Base-by-base conservation (phyloP, 2,329 filamentous ascomycete species). In the Shiraia sp. region DNA sequence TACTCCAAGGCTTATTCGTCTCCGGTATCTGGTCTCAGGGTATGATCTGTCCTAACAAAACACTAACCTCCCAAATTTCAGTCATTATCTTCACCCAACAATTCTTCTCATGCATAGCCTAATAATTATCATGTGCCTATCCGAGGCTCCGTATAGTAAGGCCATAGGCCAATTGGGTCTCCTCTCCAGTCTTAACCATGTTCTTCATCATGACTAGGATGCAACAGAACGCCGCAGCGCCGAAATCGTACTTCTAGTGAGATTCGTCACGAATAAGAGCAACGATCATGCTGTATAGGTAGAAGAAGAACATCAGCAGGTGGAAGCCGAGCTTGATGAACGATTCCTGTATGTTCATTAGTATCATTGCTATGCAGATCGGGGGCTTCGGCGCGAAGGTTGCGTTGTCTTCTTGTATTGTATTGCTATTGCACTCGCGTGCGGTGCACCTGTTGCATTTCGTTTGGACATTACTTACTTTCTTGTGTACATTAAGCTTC, bases 231-330 rank as follows among this genome's bases (percentile, higher is more conserved):
- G 38, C 14, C 32, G 46, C 26, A 15, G 27, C 13, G 19, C 39
- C 28, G 14, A 25, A 3, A 32, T 10, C 61, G 65, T 61, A 68
- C 49, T 40, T 63, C 68, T 58, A 95, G 74, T 90, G 82, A 47
- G 87, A 83, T 76, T 99, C 93, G 73, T 97, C 93, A 67, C 87
- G 86, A 78, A 99, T 99, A 51, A 99, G 81, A 56, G 93, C 92
- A 53, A 96, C 92, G 61, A 93, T 93, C 88, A 93, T 95, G 85
- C 88, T 95, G 82, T 96, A 96, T 42, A 99, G 87, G 77, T 99
- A 99, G 83, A 97, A 99, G 85, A 99, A 99, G 83, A 99, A 99
- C 90, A 99, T 96, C 76, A 99, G 73, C 47, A 99, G 79, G 74
- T 99, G 93, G 81, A 99, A 99, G 42, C 92, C 93, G 30, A 99